Evolutionary conservation across 2,329 filamentous ascomycete species (phyloP), one percentile per base, ranked within the genome.

Genomic region (Cladosporium cucumerinum): DNA sequence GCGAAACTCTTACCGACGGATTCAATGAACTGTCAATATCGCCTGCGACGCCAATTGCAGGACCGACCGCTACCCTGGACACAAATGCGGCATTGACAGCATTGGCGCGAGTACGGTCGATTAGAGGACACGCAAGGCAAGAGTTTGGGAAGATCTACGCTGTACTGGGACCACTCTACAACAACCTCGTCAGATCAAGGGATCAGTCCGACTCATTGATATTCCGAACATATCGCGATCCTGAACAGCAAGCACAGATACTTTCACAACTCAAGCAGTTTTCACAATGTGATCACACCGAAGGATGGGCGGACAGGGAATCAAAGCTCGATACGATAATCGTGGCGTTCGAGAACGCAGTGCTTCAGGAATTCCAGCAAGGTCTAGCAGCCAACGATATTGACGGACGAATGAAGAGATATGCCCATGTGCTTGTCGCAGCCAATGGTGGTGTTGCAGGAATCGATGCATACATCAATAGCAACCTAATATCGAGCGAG

Each of bases 101-200:
- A 0, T 82, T 98, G 65, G 85, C 87, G 64, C 84, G 84, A 32
- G 89, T 88, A 30, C 87, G 84, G 72, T 98, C 94, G 57, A 86
- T 96, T 59, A 85, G 95, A 49, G 95, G 94, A 5, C 86, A 88
- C 71, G 95, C 95, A 52, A 86, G 93, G 67, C 87, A 95, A 71
- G 93, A 98, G 77, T 99, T 93, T 75, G 94, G 90, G 18, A 96
- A 90, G 75, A 84, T 98, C 16, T 96, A 98, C 77, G 89, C 88
- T n/a, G 90, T 91, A 4, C 78, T 99, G 70, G 91, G 89, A 12
- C 93, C 93, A 0, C 94, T 96, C 71, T 99, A 98, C 78, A 86
- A 87, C 69, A 92, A 99, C 75, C 85, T 98, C 49, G 87, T 86
- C 39, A 84, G 82, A 67, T 88, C 89, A 2, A 87, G 83, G 79